These are phyloP conservation scores for Talaromyces sp. DNA, from an alignment of 2,329 filamentous ascomycete species.

Conservation along the genomic window DNA sequence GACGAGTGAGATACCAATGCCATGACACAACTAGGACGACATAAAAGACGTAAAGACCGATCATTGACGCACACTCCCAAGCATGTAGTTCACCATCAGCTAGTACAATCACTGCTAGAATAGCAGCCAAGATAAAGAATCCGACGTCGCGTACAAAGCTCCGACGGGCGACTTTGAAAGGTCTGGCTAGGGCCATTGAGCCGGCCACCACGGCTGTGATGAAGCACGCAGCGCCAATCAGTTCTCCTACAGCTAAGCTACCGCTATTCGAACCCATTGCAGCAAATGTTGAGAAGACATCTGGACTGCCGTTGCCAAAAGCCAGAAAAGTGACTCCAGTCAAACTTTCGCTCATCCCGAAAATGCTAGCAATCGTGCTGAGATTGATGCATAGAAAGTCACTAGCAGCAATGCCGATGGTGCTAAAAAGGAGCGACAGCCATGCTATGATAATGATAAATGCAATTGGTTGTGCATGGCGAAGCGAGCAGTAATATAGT, in stretches of 20 bases:
- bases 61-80: constrained; percentile 91
- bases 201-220: constrained; percentile 95
- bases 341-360: constrained; percentile 93
- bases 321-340: constrained; percentile 95
- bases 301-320: constrained; percentile 95
- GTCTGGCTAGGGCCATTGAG: constrained; percentile 93
- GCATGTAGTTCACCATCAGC: constrained; percentile 77
- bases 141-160: constrained; percentile 88
- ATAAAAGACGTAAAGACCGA: constrained; percentile 86
- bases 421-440: constrained; percentile 88
- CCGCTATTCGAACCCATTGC: constrained; percentile 96
- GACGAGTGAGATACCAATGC: constrained; percentile 78
- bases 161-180: constrained; percentile 84
- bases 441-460: constrained; percentile 75
- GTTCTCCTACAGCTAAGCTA: constrained; percentile 91
- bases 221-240: constrained; percentile 92
- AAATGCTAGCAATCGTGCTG: constrained; percentile 81
- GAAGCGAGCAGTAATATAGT: constrained; percentile 82
- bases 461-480: constrained; percentile 67
- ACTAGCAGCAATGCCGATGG: constrained; percentile 94
- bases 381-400: constrained; percentile 98
- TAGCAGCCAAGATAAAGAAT: constrained; percentile 85
- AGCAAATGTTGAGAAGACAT: constrained; percentile 97
- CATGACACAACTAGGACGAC: constrained; percentile 82
- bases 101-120: constrained; percentile 82